Evolutionary conservation across 1,284 basidiomycete genomes (phyloP).

Genomic region (Cutaneotrichosporon mucoides): DNA sequence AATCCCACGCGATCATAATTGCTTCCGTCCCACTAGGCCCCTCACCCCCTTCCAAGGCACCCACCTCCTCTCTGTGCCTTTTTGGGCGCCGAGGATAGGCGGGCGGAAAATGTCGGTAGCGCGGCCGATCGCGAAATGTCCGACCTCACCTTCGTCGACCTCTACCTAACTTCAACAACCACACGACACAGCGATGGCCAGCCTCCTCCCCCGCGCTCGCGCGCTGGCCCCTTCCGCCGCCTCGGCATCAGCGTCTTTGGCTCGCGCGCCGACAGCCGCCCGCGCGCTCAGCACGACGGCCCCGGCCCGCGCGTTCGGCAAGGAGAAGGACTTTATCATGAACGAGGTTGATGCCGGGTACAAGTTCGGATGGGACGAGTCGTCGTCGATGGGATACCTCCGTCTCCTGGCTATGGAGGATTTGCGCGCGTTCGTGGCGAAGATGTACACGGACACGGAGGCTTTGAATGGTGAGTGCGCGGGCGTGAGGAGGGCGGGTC

Average conservation of each 20-base stretch:
- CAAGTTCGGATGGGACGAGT: slow-evolving; percentile 56
- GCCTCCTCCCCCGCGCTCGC: too few relatives aligned
- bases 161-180: neutral
- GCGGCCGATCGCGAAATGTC: neutral
- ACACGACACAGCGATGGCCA: neutral
- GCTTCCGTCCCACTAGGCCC: too few relatives aligned
- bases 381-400: slow-evolving; percentile 63
- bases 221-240: too few relatives aligned
- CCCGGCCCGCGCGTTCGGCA: neutral
- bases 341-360: slow-evolving; percentile 41
- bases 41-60: too few relatives aligned
- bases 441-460: slow-evolving; percentile 79
- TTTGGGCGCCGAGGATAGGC: neutral
- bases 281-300: slow-evolving; percentile 2
- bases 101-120: neutral
- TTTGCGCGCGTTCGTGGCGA: slow-evolving; percentile 65
- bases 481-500: too few relatives aligned
- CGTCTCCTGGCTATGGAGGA: slow-evolving; percentile 66
- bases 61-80: too few relatives aligned
- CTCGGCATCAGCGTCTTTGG: neutral
- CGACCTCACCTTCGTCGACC: neutral
- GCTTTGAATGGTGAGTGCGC: slow-evolving; percentile 66
- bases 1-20: too few relatives aligned
- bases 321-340: neutral
- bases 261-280: slow-evolving; percentile 2